These are phyloP conservation scores for Prototheca cutis DNA, from an alignment of 163 green algal genomes.

Conservation along the genomic window DNA sequence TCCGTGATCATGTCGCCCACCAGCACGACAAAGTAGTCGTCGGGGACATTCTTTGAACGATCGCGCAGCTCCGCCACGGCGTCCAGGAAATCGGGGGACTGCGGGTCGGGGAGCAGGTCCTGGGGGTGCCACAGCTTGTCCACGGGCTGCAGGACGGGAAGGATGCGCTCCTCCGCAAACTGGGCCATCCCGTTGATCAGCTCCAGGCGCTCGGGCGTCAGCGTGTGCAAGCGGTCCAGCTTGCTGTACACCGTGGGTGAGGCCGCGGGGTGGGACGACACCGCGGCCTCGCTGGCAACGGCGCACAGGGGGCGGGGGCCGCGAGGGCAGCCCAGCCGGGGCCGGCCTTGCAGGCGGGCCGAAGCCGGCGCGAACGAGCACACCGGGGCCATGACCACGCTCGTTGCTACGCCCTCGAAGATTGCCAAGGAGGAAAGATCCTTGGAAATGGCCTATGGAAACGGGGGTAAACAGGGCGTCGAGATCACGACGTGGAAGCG, in stretches of 20 bases:
- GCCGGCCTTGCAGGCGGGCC: too few relatives aligned
- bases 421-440: too few relatives aligned
- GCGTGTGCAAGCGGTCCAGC: constrained; percentile 44
- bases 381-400: too few relatives aligned
- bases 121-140: constrained; percentile 90
- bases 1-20: constrained; percentile 98
- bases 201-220: constrained; percentile 61
- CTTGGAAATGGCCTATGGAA: too few relatives aligned
- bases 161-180: constrained; percentile 54
- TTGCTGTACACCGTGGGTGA: neutral
- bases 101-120: constrained; percentile 83
- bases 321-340: too few relatives aligned
- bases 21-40: constrained; percentile 92
- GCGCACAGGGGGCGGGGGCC: neutral
- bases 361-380: too few relatives aligned
- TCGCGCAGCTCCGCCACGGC: constrained; percentile 73
- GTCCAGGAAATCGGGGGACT: constrained; percentile 83
- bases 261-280: constrained; percentile 3
- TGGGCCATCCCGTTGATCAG: constrained; percentile 51
- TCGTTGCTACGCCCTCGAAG: too few relatives aligned
- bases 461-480: too few relatives aligned
- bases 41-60: constrained; percentile 63
- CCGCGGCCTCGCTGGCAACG: neutral
- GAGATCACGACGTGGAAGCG: too few relatives aligned
- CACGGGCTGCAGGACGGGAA: constrained; percentile 49